These are phyloP conservation scores for Fraxinus sp. DNA, from an alignment of 305 asterid species.

Conservation along the genomic window DNA sequence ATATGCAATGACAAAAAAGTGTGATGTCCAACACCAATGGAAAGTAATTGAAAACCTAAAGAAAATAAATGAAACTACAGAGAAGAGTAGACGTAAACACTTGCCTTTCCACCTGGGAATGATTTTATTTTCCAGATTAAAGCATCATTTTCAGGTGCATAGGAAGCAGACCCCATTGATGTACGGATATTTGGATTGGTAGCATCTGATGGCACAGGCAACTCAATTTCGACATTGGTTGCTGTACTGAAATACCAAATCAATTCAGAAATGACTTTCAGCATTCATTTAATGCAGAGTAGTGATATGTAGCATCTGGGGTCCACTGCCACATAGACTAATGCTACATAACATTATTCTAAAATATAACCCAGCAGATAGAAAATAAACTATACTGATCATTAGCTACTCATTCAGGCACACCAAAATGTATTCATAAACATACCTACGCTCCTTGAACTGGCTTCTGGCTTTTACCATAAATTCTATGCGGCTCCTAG, in stretches of 20 bases:
- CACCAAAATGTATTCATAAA: not conserved
- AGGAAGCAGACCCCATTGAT: conserved; percentile 88
- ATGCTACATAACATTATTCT: not conserved
- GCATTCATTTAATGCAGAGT: conserved; percentile 16
- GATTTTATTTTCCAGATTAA: conserved; percentile 91
- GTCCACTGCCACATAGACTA: not conserved
- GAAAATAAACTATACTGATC: not conserved
- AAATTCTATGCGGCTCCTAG: conserved; percentile 59
- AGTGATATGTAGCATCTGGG: not conserved
- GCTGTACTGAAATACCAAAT: conserved; percentile 71
- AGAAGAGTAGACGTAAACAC: conserved; percentile 15
- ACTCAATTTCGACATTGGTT: conserved; percentile 85
- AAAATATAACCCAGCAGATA: not conserved
- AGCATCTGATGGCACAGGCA: conserved; percentile 92
- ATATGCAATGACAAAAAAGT: not conserved
- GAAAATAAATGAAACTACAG: not conserved
- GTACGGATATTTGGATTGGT: conserved; percentile 86
- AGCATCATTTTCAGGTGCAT: conserved; percentile 91
- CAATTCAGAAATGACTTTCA: conserved; percentile 18
- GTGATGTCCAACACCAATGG: conserved; percentile 3
- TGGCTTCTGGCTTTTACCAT: conserved; percentile 92
- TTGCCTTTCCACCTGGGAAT: conserved; percentile 93
- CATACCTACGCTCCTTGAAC: conserved; percentile 97
- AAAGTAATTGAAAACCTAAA: not conserved
- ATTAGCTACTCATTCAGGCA: not conserved